phyloP scores from a whole-genome alignment of 2,329 filamentous ascomycete genomes.

The Tolypocladium tropicale region DNA sequence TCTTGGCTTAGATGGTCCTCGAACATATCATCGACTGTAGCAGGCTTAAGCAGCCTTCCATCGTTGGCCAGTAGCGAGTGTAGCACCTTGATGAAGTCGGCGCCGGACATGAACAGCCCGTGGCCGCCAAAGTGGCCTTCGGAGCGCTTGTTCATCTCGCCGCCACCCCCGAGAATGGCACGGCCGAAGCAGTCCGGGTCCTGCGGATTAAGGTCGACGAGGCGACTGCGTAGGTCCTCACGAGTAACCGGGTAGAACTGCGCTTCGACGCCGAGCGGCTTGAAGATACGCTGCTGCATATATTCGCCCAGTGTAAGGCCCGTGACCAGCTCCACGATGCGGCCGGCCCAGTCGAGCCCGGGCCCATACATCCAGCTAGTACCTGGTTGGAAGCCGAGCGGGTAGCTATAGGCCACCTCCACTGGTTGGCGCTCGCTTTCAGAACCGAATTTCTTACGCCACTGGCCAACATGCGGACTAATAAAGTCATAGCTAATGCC shows the following conservation, averaged over 20 bases:
- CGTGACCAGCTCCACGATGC: conserved; percentile 29
- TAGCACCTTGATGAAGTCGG: conserved; percentile 28
- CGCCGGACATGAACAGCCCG: conserved; percentile 29
- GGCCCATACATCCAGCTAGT: conserved; percentile 39
- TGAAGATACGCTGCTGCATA: conserved; percentile 26
- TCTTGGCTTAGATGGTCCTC: conserved; percentile 29
- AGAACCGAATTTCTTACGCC: conserved; percentile 19
- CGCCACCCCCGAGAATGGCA: conserved; percentile 11
- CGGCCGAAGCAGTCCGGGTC: conserved; percentile 16
- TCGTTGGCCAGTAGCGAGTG: conserved; percentile 38
- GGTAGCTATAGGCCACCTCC: conserved; percentile 29
- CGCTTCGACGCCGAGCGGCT: conserved; percentile 25
- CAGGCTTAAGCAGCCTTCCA: conserved; percentile 30
- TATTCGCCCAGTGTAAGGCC: conserved; percentile 24
- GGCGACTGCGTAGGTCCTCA: conserved; percentile 25
- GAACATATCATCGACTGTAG: conserved; percentile 34
- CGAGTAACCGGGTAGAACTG: conserved; percentile 23
- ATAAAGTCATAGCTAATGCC: conserved; percentile 36
- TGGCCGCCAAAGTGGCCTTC: conserved; percentile 26
- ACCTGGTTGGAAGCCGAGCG: conserved; percentile 33
- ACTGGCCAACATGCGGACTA: conserved; percentile 22
- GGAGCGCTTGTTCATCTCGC: conserved; percentile 17
- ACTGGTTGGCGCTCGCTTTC: conserved; percentile 19
- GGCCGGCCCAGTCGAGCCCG: conserved; percentile 35
- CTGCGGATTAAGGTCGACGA: conserved; percentile 26